These are phyloP conservation scores for Trichoderma semiorbis DNA, from an alignment of 2,329 filamentous ascomycete genomes.

Conservation along the genomic window DNA sequence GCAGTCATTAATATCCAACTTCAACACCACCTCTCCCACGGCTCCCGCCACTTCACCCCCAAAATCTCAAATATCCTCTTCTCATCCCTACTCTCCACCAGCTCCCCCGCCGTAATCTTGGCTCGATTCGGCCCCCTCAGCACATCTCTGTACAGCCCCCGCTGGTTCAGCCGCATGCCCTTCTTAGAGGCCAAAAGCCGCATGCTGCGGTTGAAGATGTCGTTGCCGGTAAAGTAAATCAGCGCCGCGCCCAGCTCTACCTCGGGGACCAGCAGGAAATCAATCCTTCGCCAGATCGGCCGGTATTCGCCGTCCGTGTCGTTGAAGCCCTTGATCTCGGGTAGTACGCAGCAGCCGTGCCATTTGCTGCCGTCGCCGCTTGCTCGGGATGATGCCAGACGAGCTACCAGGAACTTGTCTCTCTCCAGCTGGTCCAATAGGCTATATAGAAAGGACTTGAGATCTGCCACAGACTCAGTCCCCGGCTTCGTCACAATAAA, in stretches of 20 bases:
- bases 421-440: constrained; percentile 61
- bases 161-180: constrained; percentile 80
- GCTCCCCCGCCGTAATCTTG: constrained; percentile 62
- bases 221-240: constrained; percentile 95
- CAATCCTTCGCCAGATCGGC: constrained; percentile 72
- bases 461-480: constrained; percentile 50
- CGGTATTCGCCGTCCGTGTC: constrained; percentile 24
- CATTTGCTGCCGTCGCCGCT: constrained; percentile 69
- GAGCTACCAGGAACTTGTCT: constrained; percentile 64
- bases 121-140: constrained; percentile 54
- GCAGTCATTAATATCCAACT: not conserved
- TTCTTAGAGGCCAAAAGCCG: constrained; percentile 75
- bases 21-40: constrained; percentile 72
- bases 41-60: constrained; percentile 80
- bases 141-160: constrained; percentile 71
- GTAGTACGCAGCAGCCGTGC: constrained; percentile 79
- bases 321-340: constrained; percentile 37
- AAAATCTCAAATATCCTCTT: constrained; percentile 76
- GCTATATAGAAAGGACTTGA: constrained; percentile 59
- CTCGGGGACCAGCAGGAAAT: constrained; percentile 78
- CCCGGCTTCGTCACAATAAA: constrained; percentile 71
- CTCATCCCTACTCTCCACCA: constrained; percentile 74
- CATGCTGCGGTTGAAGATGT: constrained; percentile 89
- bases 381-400: constrained; percentile 55
- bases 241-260: constrained; percentile 77